Conservation (phyloP, 768 basidiomycete genomes). For the Dictyophora rubrovolvata region DNA sequence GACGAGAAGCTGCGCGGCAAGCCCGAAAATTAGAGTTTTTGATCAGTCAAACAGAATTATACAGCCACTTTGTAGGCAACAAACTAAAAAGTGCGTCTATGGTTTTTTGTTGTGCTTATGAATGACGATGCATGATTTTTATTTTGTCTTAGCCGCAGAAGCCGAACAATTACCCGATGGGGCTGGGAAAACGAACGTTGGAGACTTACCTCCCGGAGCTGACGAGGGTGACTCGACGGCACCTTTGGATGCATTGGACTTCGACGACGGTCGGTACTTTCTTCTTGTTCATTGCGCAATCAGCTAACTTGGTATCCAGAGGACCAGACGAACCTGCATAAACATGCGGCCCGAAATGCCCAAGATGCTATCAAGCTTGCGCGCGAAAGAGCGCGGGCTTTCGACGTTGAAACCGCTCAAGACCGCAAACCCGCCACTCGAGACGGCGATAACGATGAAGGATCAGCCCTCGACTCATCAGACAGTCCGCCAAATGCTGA, state of each 20-base stretch:
- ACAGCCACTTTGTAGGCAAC: constrained; percentile 97
- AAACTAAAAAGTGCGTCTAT: constrained; percentile 73
- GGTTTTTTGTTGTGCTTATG: background rate
- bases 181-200: constrained; percentile 21
- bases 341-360: constrained; percentile 80
- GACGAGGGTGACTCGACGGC: constrained; percentile 43
- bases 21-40: constrained; percentile 96
- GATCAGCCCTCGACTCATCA: constrained; percentile 17
- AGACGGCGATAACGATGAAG: constrained; percentile 32
- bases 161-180: constrained; percentile 47
- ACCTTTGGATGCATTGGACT: constrained; percentile 67
- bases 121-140: constrained; percentile 8
- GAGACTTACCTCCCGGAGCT: constrained; percentile 31
- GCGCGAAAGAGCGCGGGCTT: constrained; percentile 67
- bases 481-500: constrained; percentile 18
- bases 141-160: constrained; percentile 50
- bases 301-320: constrained; percentile 34
- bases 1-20: constrained; percentile 85
- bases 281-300: background rate
- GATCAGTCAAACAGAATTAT: constrained; percentile 96
- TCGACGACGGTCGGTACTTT: constrained; percentile 67
- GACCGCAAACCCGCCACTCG: constrained; percentile 62
- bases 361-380: constrained; percentile 80
- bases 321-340: constrained; percentile 76
- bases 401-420: constrained; percentile 74